Conservation (phyloP, 345 rosid genomes). For the Mallotus nudiflorus region DNA sequence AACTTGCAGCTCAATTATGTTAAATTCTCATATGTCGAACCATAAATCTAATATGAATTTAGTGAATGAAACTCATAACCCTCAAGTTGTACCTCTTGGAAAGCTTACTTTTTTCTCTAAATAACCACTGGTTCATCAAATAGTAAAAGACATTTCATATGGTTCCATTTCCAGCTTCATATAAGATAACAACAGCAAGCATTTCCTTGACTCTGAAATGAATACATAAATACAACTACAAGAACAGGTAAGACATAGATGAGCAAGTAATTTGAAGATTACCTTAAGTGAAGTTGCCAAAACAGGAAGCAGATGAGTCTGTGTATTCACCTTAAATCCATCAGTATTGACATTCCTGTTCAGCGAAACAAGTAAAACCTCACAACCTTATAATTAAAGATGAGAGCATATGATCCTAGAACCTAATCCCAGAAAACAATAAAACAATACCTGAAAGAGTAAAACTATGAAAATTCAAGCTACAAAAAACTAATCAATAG, state of each 20-base stretch:
- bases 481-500: neutral
- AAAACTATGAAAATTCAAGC: neutral
- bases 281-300: slow-evolving; percentile 94
- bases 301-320: slow-evolving; percentile 77
- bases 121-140: neutral
- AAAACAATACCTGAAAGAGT: neutral
- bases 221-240: neutral
- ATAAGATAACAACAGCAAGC: neutral
- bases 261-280: neutral
- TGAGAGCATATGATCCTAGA: slow-evolving; percentile 3
- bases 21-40: neutral
- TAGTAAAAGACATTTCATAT: neutral
- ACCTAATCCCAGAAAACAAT: slow-evolving; percentile 1
- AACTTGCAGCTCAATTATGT: neutral
- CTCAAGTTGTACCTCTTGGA: too few species aligned
- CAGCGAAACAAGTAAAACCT: slow-evolving; percentile 9
- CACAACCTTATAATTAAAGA: neutral
- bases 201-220: neutral
- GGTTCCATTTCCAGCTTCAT: neutral
- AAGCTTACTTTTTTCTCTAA: too few species aligned
- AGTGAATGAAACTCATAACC: neutral
- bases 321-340: slow-evolving; percentile 93
- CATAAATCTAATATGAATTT: neutral
- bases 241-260: neutral
- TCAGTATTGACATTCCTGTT: slow-evolving; percentile 70